Conservation (phyloP, 139 green algal species). For the Tetraselmis striata region DNA sequence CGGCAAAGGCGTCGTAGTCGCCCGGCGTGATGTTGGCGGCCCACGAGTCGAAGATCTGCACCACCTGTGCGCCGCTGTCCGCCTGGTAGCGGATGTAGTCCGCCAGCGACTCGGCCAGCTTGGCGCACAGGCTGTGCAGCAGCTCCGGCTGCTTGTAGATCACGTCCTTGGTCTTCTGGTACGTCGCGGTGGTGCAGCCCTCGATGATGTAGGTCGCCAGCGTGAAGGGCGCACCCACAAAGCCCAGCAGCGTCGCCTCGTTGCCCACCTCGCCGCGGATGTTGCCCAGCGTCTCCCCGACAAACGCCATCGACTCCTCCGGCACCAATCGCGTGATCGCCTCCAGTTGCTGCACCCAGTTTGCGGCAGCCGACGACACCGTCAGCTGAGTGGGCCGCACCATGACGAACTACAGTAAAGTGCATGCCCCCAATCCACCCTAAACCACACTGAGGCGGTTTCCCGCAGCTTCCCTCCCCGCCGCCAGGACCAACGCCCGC, state of each 20-base stretch:
- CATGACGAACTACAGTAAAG: too few relatives aligned
- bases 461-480: too few relatives aligned
- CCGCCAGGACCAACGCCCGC: too few relatives aligned
- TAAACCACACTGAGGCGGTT: too few relatives aligned
- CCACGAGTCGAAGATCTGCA: constrained; percentile 97
- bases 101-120: constrained; percentile 79
- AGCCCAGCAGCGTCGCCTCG: constrained; percentile 76
- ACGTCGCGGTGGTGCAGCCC: constrained; percentile 79
- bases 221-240: constrained; percentile 90
- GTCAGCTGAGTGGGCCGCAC: too few relatives aligned
- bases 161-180: constrained; percentile 81
- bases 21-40: constrained; percentile 70
- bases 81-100: constrained; percentile 91
- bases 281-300: constrained; percentile 72
- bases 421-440: too few relatives aligned
- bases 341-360: constrained; percentile 56
- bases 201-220: constrained; percentile 93
- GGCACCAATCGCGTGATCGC: constrained; percentile 63
- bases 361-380: too few relatives aligned
- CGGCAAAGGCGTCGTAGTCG: constrained; percentile 88
- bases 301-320: constrained; percentile 66
- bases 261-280: constrained; percentile 68
- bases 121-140: constrained; percentile 63
- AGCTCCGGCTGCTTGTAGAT: constrained; percentile 69
- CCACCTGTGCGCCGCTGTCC: constrained; percentile 45